Conservation (phyloP, 1,284 basidiomycete species). For the Trichosporon inkin region DNA sequence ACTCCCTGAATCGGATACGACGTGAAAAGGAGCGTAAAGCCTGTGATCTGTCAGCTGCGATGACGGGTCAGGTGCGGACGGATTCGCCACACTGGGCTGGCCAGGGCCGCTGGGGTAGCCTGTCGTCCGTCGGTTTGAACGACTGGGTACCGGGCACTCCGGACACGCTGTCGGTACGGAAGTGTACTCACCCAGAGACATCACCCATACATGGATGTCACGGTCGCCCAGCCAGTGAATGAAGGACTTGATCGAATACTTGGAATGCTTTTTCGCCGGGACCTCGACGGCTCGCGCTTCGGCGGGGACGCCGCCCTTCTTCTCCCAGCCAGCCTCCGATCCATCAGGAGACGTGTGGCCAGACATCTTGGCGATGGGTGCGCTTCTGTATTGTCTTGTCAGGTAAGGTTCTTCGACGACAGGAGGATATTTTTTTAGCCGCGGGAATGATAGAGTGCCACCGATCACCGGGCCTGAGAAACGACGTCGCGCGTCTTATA, state of each 20-base stretch:
- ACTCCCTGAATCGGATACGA: constrained; percentile 23
- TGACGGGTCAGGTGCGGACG: too few relatives aligned
- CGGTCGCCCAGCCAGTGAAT: constrained; percentile 17
- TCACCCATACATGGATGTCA: constrained; percentile 20
- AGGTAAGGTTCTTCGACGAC: too few relatives aligned
- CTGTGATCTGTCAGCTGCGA: not conserved
- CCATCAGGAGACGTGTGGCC: not conserved
- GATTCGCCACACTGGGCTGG: too few relatives aligned
- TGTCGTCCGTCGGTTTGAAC: too few relatives aligned
- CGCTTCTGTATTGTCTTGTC: too few relatives aligned
- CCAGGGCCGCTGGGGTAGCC: too few relatives aligned
- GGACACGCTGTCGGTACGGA: too few relatives aligned
- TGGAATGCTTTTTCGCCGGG: not conserved
- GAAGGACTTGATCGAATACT: constrained; percentile 4
- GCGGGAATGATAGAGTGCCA: too few relatives aligned
- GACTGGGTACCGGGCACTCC: too few relatives aligned
- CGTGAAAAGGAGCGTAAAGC: constrained; percentile 14
- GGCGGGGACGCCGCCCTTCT: not conserved
- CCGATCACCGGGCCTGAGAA: too few relatives aligned
- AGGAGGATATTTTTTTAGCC: too few relatives aligned
- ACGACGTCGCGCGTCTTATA: too few relatives aligned
- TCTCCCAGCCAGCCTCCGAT: not conserved
- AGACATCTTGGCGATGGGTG: not conserved
- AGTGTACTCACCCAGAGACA: constrained; percentile 11
- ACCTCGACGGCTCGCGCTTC: not conserved